Evolutionary conservation across 306 rosid genomes (phyloP).

Genomic region (Pyrus communis): DNA sequence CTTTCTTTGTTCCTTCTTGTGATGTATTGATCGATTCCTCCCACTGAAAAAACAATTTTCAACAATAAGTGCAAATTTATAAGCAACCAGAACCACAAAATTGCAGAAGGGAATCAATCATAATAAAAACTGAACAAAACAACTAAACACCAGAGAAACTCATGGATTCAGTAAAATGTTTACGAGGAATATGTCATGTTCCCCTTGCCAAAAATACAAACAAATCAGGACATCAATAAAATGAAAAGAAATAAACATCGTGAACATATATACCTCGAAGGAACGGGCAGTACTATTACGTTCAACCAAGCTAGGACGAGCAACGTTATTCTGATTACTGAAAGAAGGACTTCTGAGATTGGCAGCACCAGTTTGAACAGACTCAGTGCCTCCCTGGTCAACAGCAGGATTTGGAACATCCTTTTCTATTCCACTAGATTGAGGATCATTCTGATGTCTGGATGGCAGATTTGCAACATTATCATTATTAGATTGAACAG

Average conservation of each 20-base stretch:
- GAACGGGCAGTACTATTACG: constrained; percentile 42
- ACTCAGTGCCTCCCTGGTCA: constrained; percentile 20
- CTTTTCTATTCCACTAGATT: constrained; percentile 13
- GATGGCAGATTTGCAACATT: constrained; percentile 23
- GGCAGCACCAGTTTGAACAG: constrained; percentile 22
- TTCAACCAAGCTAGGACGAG: constrained; percentile 45
- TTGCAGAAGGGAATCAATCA: background rate
- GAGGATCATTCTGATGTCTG: constrained; percentile 16
- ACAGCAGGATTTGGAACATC: constrained; percentile 20
- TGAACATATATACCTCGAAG: constrained; percentile 45
- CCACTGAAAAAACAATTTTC: constrained; percentile 48
- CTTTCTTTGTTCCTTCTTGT: constrained; percentile 12
- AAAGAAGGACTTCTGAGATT: constrained; percentile 21
- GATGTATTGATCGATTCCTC: constrained; percentile 48
- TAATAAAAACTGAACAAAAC: background rate
- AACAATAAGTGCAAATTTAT: background rate
- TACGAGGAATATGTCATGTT: background rate
- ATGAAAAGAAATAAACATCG: background rate
- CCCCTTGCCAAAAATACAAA: background rate
- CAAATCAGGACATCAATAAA: background rate
- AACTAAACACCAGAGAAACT: background rate
- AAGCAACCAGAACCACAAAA: background rate
- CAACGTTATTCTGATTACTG: constrained; percentile 12
- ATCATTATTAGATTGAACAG: constrained; percentile 24
- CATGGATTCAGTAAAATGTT: background rate